Evolutionary conservation across 805 yeast genomes (phyloP).

Genomic region (Myxozyma vanderwaltii): DNA sequence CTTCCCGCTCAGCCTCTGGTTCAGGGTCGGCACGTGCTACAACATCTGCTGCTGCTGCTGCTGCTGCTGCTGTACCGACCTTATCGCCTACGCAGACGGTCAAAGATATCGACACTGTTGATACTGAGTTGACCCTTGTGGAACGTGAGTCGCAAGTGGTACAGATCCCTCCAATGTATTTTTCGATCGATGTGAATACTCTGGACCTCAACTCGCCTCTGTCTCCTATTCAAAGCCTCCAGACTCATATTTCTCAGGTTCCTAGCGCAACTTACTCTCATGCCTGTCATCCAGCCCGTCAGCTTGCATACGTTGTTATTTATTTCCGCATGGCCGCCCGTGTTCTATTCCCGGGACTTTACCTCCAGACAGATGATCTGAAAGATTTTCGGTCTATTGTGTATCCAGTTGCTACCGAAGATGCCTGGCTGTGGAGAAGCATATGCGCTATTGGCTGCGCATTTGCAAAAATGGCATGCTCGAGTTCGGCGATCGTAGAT

Average conservation of each 20-base stretch:
- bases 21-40: neutral
- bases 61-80: neutral
- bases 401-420: slow-evolving; percentile 1
- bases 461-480: neutral
- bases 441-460: slow-evolving; percentile 14
- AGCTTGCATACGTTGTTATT: slow-evolving; percentile 12
- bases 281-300: slow-evolving; percentile 3
- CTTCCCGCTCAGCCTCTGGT: neutral
- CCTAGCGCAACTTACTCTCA: slow-evolving; percentile 1
- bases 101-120: no score
- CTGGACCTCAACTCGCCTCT: slow-evolving; percentile 9
- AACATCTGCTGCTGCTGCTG: neutral
- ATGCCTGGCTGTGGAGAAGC: slow-evolving; percentile 14
- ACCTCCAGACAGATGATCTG: slow-evolving; percentile 7
- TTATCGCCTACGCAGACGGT: neutral
- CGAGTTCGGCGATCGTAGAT: neutral
- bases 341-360: slow-evolving; percentile 16
- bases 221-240: slow-evolving; percentile 2
- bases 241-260: neutral
- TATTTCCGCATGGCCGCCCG: slow-evolving; percentile 18
- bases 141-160: no score
- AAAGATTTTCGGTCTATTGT: slow-evolving; percentile 3
- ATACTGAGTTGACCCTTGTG: no score
- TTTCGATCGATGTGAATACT: slow-evolving; percentile 3
- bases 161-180: neutral